Evolutionary conservation across 2,329 filamentous ascomycete genomes (phyloP).

Genomic region (Penicillium sp.): DNA sequence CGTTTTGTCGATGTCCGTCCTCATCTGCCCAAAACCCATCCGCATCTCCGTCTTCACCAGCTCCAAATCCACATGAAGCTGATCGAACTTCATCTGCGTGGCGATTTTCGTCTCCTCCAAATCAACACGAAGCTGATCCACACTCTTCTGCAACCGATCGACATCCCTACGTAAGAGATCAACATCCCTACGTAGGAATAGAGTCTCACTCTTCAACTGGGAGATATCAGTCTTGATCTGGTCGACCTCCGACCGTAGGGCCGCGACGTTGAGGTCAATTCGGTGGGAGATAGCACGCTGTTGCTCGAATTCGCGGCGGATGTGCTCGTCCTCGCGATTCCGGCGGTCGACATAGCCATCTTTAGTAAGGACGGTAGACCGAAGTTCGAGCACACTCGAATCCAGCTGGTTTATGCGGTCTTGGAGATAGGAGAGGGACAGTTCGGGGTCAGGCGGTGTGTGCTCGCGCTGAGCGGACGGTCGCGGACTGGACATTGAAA

Average conservation of each 20-base stretch:
- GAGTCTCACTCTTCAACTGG: slow-evolving; percentile 34
- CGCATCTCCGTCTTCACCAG: too few species aligned
- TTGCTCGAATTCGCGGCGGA: slow-evolving; percentile 38
- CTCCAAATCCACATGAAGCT: too few species aligned
- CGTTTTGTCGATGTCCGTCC: too few species aligned
- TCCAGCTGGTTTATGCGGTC: slow-evolving; percentile 39
- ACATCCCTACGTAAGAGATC: slow-evolving; percentile 36
- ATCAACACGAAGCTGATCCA: slow-evolving; percentile 35
- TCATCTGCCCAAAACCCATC: too few species aligned
- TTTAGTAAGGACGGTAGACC: slow-evolving; percentile 35
- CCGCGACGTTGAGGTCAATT: slow-evolving; percentile 35
- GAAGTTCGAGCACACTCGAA: slow-evolving; percentile 36
- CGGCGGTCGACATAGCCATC: slow-evolving; percentile 38
- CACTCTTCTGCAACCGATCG: slow-evolving; percentile 35
- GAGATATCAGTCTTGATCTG: slow-evolving; percentile 35
- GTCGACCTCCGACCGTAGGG: slow-evolving; percentile 34
- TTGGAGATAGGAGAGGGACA: slow-evolving; percentile 34
- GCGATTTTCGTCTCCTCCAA: too few species aligned
- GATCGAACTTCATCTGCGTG: too few species aligned
- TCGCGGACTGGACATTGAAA: slow-evolving; percentile 34
- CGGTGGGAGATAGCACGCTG: slow-evolving; percentile 32
- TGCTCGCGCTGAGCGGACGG: slow-evolving; percentile 33
- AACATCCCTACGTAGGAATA: slow-evolving; percentile 35
- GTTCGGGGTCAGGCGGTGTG: slow-evolving; percentile 35
- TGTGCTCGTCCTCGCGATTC: slow-evolving; percentile 38